These are phyloP conservation scores for Salix dunnii DNA, from an alignment of 345 rosid species.

Conservation along the genomic window DNA sequence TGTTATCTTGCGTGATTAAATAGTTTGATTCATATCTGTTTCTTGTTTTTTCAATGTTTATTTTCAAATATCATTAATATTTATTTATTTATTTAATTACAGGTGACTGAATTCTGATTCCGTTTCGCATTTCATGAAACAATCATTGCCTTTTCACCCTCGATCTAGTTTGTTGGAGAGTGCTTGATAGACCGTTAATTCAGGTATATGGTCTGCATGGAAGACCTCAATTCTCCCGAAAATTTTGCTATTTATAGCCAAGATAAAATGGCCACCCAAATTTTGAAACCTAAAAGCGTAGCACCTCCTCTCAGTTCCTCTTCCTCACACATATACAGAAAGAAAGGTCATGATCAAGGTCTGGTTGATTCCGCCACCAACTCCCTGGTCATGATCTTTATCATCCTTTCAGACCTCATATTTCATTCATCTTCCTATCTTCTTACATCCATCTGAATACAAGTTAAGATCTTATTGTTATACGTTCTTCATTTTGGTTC, in stretches of 20 bases:
- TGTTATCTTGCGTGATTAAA: no score
- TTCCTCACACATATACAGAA: conserved; percentile 12
- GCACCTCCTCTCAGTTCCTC: conserved; percentile 17
- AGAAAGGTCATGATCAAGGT: conserved; percentile 48
- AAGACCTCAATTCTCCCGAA: conserved; percentile 24
- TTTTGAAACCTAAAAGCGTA: conserved; percentile 25
- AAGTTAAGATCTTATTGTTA: neutral
- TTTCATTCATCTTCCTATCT: neutral
- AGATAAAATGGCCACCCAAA: conserved; percentile 29
- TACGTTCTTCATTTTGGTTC: neutral
- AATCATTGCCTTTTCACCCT: neutral
- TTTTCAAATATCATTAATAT: no score
- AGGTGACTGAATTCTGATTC: neutral
- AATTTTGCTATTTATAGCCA: conserved; percentile 20
- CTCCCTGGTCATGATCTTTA: conserved; percentile 51
- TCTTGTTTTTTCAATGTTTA: no score
- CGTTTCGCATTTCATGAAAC: neutral
- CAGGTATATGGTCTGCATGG: conserved; percentile 27
- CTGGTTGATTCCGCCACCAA: conserved; percentile 18
- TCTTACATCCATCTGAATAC: neutral
- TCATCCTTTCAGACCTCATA: conserved; percentile 8
- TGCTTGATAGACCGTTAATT: conserved; percentile 48
- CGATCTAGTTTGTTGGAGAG: conserved; percentile 8
- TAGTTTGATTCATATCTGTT: no score
- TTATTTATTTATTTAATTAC: neutral